These are phyloP conservation scores for Aureobasidium subglaciale DNA, from an alignment of 2,329 filamentous ascomycete genomes.

Conservation along the genomic window DNA sequence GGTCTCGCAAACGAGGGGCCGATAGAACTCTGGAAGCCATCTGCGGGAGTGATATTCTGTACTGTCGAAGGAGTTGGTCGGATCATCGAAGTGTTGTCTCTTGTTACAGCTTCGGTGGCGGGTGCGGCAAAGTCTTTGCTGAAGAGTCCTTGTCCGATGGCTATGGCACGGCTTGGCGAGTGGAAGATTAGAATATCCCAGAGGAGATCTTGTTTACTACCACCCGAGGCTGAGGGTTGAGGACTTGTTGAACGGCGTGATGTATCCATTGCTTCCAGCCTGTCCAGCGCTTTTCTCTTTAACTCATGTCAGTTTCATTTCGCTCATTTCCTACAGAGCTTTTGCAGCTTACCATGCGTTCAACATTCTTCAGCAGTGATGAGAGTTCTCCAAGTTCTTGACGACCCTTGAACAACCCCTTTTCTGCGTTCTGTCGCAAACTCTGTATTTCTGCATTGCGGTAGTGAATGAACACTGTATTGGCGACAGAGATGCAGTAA, in stretches of 20 bases:
- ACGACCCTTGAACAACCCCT: constrained; percentile 10
- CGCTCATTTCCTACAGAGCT: background rate
- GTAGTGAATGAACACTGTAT: constrained; percentile 9
- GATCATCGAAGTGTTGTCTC: background rate
- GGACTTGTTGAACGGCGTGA: constrained; percentile 7
- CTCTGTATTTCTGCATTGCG: constrained; percentile 1
- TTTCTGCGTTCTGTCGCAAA: constrained; percentile 3
- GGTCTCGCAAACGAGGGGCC: background rate
- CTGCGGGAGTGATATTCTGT: background rate
- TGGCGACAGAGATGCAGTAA: constrained; percentile 9
- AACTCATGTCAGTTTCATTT: background rate
- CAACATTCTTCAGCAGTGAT: constrained; percentile 4
- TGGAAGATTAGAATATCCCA: constrained; percentile 12
- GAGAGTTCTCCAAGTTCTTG: background rate
- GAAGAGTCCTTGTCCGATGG: background rate
- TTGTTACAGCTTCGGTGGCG: background rate
- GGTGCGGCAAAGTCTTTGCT: constrained; percentile 2
- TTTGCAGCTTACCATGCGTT: background rate
- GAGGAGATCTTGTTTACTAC: constrained; percentile 10
- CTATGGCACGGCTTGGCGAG: background rate
- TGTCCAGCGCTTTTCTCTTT: constrained; percentile 7
- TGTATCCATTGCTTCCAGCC: constrained; percentile 2
- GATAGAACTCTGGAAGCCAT: background rate
- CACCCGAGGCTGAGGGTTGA: background rate
- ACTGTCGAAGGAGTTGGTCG: background rate